Conservation (phyloP, 345 rosid species). For the Brassica nigra region DNA sequence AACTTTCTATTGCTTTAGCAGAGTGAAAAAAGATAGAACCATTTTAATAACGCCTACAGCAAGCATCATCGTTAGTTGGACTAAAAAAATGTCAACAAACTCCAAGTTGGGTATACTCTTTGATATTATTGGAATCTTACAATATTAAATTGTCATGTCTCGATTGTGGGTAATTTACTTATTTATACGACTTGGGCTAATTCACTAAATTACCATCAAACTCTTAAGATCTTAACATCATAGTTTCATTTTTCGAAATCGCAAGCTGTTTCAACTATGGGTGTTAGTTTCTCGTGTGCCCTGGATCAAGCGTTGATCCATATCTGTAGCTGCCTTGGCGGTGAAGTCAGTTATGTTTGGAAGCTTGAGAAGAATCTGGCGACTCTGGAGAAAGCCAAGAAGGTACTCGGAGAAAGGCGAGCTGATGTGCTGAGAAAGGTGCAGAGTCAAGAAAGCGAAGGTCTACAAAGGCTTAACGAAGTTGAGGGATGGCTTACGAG, state of each 20-base stretch:
- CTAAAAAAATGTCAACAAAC: too few species aligned
- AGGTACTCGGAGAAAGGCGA: not conserved
- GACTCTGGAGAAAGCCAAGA: not conserved
- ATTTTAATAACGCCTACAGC: too few species aligned
- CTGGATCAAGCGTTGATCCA: not conserved
- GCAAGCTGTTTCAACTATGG: not conserved
- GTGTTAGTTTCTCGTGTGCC: not conserved
- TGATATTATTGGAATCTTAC: too few species aligned
- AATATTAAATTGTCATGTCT: too few species aligned
- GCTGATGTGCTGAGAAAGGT: not conserved
- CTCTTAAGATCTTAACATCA: too few species aligned
- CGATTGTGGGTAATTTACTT: too few species aligned
- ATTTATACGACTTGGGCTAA: too few species aligned
- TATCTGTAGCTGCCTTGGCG: not conserved
- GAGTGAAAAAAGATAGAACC: too few species aligned
- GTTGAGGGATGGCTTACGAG: not conserved
- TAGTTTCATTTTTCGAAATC: not conserved
- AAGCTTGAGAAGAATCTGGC: not conserved
- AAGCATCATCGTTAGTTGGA: too few species aligned
- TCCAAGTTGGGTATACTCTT: too few species aligned
- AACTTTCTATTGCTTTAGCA: too few species aligned
- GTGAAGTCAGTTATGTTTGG: not conserved
- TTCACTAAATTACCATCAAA: too few species aligned
- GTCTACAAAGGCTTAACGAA: not conserved
- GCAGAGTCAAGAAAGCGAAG: not conserved